A percentile compares a stretch with the other conserved stretches of the same genome.
Evolutionary conservation across 169 alveolate species (phyloP).

Genomic region (Amoebophrya sp.): DNA sequence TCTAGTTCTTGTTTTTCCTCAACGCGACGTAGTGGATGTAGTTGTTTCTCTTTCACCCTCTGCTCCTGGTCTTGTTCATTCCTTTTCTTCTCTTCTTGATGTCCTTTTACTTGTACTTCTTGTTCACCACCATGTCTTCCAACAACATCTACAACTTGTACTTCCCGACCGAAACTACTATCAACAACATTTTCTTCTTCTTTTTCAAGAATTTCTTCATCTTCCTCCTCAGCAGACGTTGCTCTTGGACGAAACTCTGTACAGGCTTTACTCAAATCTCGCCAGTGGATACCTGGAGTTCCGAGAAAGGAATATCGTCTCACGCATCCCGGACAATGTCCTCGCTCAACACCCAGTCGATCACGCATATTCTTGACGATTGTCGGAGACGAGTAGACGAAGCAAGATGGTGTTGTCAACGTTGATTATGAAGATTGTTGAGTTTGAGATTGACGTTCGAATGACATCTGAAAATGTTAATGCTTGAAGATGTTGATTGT

Average conservation of each 20-base stretch:
- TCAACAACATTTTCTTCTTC: background rate
- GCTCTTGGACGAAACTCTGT: background rate
- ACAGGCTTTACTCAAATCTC: background rate
- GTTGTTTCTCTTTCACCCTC: background rate
- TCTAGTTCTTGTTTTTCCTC: no score
- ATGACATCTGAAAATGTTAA: no score
- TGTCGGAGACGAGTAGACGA: no score
- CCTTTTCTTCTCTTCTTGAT: no score
- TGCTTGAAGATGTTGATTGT: no score
- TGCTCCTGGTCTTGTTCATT: no score
- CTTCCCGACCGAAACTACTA: background rate
- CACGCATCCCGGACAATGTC: background rate
- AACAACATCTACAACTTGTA: background rate
- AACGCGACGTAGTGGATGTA: no score
- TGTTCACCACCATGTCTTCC: background rate
- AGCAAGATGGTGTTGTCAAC: no score
- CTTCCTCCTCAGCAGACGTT: background rate
- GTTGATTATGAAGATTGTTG: no score
- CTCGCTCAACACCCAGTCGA: background rate
- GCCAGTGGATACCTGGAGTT: background rate
- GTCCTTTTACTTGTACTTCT: background rate
- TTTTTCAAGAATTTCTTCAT: background rate
- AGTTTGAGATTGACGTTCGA: no score
- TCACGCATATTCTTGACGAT: no score
- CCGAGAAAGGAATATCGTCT: background rate